Evolutionary conservation across 2,329 filamentous ascomycete genomes (phyloP).

Genomic region (Alternaria alternata): DNA sequence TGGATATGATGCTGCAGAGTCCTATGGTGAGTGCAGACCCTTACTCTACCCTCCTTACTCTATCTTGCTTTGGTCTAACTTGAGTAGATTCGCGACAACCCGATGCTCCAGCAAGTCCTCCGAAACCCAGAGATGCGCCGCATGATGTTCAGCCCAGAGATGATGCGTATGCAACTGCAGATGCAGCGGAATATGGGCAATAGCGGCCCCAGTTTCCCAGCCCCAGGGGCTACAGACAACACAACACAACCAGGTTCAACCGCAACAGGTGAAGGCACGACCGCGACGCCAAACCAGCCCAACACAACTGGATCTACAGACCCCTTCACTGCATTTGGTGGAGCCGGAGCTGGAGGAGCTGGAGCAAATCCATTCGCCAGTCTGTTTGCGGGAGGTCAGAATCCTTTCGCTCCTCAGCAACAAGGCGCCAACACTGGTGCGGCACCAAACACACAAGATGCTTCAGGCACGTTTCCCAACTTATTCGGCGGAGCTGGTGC

Average conservation of each 20-base stretch:
- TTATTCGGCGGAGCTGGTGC: slow-evolving; percentile 61
- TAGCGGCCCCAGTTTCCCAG: slow-evolving; percentile 72
- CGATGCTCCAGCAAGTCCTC: slow-evolving; percentile 85
- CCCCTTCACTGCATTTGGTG: slow-evolving; percentile 57
- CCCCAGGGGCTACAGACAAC: slow-evolving; percentile 89
- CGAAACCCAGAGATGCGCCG: slow-evolving; percentile 86
- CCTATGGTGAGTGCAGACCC: slow-evolving; percentile 58
- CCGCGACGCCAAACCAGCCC: slow-evolving; percentile 49
- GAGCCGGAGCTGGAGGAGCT: slow-evolving; percentile 38
- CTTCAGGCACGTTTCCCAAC: slow-evolving; percentile 47
- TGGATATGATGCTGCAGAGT: slow-evolving; percentile 76
- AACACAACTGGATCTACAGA: slow-evolving; percentile 50
- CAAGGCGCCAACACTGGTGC: slow-evolving; percentile 32
- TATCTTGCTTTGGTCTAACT: slow-evolving; percentile 18
- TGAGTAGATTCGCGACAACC: slow-evolving; percentile 77
- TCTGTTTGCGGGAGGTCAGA: slow-evolving; percentile 58
- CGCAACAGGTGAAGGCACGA: slow-evolving; percentile 44
- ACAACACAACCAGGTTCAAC: slow-evolving; percentile 60
- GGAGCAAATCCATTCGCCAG: slow-evolving; percentile 67
- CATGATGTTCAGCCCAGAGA: slow-evolving; percentile 91
- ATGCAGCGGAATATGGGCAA: slow-evolving; percentile 74
- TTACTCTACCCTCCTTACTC: not conserved
- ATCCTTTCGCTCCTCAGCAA: slow-evolving; percentile 46
- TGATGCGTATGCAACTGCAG: slow-evolving; percentile 81
- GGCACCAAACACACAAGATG: slow-evolving; percentile 29